Base-by-base conservation (phyloP, 192 early-diverging fungal species). In the Haplosporangium gracile region DNA sequence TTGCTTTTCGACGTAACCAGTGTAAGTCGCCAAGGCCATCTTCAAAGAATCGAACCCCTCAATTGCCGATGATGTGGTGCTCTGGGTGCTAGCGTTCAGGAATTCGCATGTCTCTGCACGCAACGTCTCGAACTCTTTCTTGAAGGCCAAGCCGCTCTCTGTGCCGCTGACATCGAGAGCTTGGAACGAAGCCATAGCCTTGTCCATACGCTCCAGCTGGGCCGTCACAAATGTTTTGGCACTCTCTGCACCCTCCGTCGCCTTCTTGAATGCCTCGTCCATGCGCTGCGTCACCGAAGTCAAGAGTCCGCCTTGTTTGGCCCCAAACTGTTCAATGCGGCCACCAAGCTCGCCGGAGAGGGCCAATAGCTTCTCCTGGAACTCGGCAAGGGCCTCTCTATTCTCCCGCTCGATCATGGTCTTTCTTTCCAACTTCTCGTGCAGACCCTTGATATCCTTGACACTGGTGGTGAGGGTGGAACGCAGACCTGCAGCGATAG, bases 391-490 rank as follows among this genome's bases (percentile, higher is more conserved):
- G n/a, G 83, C 74, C 1, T 22, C 26, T 51, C 73, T 65, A n/a
- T 86, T 86, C 75, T 81, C 76, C 3, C 68, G 51, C 70, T 81
- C 76, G 11, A 85, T 76, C 26, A 49, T 40, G 6, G 15, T 72
- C 36, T 82, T 82, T n/a, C 76, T 36, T 26, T 84, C 88, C 72
- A 88, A 71, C 49, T 84, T 79, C 7, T 79, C 74, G 36, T 85
- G 77, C 5, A 88, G 76, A 9, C 82, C 88, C 4, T 73, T 63
- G 72, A 76, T 82, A 63, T 88, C 88, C 63, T 84, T 81, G 47
- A 88, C 74, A 34, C 79, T 82, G 13, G 29, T 75, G 49, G 83
- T 55, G 29, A 92, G 75, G 5, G 84, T 89, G 57, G 73, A 88
- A 20, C 76, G 83, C 24, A 83, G 36, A 39, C 68, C 65, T 60